phyloP scores from a whole-genome alignment of 768 basidiomycete genomes.

The Lactarius sp. region DNA sequence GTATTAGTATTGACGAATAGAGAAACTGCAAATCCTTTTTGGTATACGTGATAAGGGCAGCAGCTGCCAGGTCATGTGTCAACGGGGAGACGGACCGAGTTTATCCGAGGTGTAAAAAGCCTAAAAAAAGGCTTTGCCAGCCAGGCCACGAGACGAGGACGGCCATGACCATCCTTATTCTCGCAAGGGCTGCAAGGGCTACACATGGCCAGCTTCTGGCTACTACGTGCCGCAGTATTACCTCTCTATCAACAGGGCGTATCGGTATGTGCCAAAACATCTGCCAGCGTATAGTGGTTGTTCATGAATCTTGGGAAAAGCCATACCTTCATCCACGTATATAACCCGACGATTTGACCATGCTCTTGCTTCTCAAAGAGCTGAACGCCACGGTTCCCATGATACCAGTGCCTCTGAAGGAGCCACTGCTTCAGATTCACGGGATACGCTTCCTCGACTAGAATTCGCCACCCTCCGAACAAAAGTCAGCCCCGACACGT shows the following conservation, averaged over 20 bases:
- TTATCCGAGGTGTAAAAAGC: background rate
- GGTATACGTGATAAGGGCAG: too few species aligned
- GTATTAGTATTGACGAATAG: too few species aligned
- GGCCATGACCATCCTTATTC: slow-evolving; percentile 4
- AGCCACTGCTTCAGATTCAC: background rate
- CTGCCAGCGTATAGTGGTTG: background rate
- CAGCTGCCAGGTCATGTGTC: too few species aligned
- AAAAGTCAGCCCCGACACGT: slow-evolving; percentile 33
- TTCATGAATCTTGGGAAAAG: slow-evolving; percentile 1
- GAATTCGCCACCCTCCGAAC: slow-evolving; percentile 34
- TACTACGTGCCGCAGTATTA: background rate
- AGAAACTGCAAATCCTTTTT: too few species aligned
- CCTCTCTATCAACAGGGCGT: background rate
- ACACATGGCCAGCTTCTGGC: background rate
- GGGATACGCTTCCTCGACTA: background rate
- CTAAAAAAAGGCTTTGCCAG: too few species aligned
- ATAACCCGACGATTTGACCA: slow-evolving; percentile 18
- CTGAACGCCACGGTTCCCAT: background rate
- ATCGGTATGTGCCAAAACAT: slow-evolving; percentile 3
- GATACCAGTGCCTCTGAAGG: background rate
- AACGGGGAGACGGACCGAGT: background rate
- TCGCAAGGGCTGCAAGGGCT: slow-evolving; percentile 1
- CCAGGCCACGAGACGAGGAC: too few species aligned
- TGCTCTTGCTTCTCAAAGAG: slow-evolving; percentile 17
- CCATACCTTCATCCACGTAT: slow-evolving; percentile 12